phyloP scores from a whole-genome alignment of 2,329 filamentous ascomycete genomes.

The Colletotrichum eleusines region DNA sequence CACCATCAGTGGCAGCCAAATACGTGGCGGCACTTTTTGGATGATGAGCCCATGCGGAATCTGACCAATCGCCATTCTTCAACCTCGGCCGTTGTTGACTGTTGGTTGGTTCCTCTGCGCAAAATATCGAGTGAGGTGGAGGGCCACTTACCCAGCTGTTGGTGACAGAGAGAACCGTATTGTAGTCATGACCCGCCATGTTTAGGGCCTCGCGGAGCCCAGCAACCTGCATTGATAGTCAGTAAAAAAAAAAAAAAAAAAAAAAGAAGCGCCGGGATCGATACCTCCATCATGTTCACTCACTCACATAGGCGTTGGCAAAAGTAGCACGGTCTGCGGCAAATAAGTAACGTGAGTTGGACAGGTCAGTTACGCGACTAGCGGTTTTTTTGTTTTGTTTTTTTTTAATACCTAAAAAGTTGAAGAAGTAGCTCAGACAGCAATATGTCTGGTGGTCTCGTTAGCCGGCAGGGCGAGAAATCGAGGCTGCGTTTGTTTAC shows the following conservation, averaged over 20 bases:
- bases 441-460: slow-evolving; percentile 47
- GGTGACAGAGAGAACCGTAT: slow-evolving; percentile 66
- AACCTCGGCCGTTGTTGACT: neutral
- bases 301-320: slow-evolving; percentile 41
- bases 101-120: too few species aligned
- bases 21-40: slow-evolving; percentile 61
- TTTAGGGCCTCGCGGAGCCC: slow-evolving; percentile 68
- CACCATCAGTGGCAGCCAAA: slow-evolving; percentile 62
- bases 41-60: slow-evolving; percentile 59
- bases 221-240: slow-evolving; percentile 53
- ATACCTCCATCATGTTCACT: neutral
- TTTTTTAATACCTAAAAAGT: slow-evolving; percentile 38
- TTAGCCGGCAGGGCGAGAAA: neutral
- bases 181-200: slow-evolving; percentile 70
- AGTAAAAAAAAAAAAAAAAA: too few species aligned
- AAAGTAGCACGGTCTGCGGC: slow-evolving; percentile 34
- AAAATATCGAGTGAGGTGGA: neutral
- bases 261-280: too few species aligned
- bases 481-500: slow-evolving; percentile 23
- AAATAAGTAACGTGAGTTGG: neutral
- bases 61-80: slow-evolving; percentile 53
- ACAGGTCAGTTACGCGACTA: slow-evolving; percentile 15
- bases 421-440: slow-evolving; percentile 53
- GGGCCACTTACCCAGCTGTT: slow-evolving; percentile 26
- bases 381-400: neutral